These are phyloP conservation scores for Cornus suecica DNA, from an alignment of 148 eudicot species.

Conservation along the genomic window DNA sequence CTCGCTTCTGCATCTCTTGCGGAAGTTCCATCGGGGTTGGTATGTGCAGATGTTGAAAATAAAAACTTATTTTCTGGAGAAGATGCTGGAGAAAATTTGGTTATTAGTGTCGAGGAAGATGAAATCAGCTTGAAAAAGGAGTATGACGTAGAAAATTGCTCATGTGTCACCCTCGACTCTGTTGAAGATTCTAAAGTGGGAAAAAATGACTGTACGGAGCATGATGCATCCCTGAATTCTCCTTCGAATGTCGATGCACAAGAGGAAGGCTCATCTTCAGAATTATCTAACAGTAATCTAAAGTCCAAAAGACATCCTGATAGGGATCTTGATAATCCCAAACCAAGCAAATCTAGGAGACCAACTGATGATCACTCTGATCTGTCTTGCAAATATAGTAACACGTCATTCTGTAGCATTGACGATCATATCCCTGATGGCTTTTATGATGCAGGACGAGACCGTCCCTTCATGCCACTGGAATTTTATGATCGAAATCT, in stretches of 20 bases:
- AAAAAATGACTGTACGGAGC: constrained; percentile 22
- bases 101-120: constrained; percentile 27
- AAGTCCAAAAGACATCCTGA: constrained; percentile 91
- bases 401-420: constrained; percentile 68
- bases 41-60: constrained; percentile 25
- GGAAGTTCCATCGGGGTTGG: constrained; percentile 35
- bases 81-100: constrained; percentile 22
- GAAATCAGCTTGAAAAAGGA: constrained; percentile 28
- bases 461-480: constrained; percentile 86
- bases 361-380: constrained; percentile 46
- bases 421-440: constrained; percentile 85
- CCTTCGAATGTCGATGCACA: constrained; percentile 22
- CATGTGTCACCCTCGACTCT: constrained; percentile 26
- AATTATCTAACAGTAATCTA: constrained; percentile 29
- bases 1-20: constrained; percentile 28
- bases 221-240: constrained; percentile 32
- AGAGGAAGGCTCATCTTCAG: constrained; percentile 37
- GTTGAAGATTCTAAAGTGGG: constrained; percentile 24
- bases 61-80: constrained; percentile 29
- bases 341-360: constrained; percentile 68
- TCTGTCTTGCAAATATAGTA: constrained; percentile 61
- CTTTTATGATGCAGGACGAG: constrained; percentile 98
- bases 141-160: constrained; percentile 26
- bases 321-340: constrained; percentile 66
- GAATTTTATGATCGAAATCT: constrained; percentile 54